Evolutionary conservation across 768 basidiomycete species (phyloP), one percentile per base, ranked within the genome.

Genomic region (Rhodosporidiobolus odoratus): DNA sequence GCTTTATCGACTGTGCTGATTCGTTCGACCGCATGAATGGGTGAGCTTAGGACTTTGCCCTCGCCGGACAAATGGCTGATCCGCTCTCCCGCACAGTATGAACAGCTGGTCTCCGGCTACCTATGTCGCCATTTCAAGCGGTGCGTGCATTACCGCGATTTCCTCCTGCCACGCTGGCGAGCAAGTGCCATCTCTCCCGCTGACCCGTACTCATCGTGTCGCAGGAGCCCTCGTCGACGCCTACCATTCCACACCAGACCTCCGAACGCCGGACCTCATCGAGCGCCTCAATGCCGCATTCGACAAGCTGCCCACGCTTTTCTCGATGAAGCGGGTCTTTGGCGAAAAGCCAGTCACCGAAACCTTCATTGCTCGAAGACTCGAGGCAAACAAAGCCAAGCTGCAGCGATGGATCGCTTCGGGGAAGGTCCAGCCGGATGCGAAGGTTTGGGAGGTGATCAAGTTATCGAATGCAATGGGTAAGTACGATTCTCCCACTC

Each of bases 341-440:
- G 73, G 73, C 25, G 73, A 74, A 52, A 64, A 60, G 45, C 69
- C 69, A 23, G 69, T 71, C 13, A 66, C 67, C 0, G 63, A 73
- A 45, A 54, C 50, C 25, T 74, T 74, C 45, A 68, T 74, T 56
- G 25, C 57, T 13, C 35, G 73, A 0, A 17, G 62, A 7, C 27
- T 59, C 9, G 69, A 58, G 17, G 65, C 47, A 12, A 54, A 74
- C 45, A 43, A 59, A n/a, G 41, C 38, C n/a, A 74, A 74, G 54
- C 52, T 40, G 4, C 53, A 47, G 32, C 35, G 73, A 16, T 70
- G 68, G 68, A 54, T 65, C 32, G 41, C 32, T 15, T 48, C 52
- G 0, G 73, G 69, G 0, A 52, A 54, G 19, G 10, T 74, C 9
- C 10, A 63, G 35, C 8, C 27, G 0, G 65, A 56, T 1, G 38